Evolutionary conservation across 2,329 filamentous ascomycete genomes (phyloP), one percentile per base, ranked within the genome.

Genomic region (Colletotrichum musicola): DNA sequence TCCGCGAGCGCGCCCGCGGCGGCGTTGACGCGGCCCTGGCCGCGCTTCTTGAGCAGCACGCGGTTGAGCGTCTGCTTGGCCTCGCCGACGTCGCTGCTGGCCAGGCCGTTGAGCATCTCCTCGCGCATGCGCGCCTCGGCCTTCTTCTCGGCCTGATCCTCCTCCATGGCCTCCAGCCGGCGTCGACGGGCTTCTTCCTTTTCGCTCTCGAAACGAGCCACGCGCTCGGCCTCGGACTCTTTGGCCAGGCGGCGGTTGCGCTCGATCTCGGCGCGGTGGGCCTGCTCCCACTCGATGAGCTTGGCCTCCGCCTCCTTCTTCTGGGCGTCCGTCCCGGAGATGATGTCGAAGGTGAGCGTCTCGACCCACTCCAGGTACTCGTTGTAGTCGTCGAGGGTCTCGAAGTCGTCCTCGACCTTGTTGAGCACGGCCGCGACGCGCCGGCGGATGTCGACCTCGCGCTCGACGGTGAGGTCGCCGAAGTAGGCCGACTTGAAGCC

Each of bases 351-450:
- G 1, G 95, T 95, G 70, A 98, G 88, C 72, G 92, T 90, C 83
- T 99, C 96, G 46, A 97, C 93, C 76, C 93, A 90, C 80, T 98
- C 94, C 13, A 99, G 89, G 82, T 98, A 98, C 79, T 98, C 91
- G 81, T 99, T 98, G 84, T 91, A 99, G 76, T 90, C 92, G 50
- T 88, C 83, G 68, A 97, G 85, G 2, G 88, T 90, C 79, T 97
- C 92, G 75, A 99, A 99, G 78, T 99, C 96, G 71, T 96, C 93
- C 81, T 97, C 92, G 18, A 89, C 85, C 75, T 93, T 92, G 82
- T 98, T 98, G 80, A 98, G 95, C 10, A 95, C 92, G 66, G 82
- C 83, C 3, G 90, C 90, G 2, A 98, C 93, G 63, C 93, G 87
- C 68, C 90, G 89, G 62, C 96, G 87, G 68, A 98, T 94, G 80